Percentiles rank a stretch among this genome's conserved stretches.
phyloP scores from a whole-genome alignment of 345 rosid genomes.

The Hibiscus mutabilis region DNA sequence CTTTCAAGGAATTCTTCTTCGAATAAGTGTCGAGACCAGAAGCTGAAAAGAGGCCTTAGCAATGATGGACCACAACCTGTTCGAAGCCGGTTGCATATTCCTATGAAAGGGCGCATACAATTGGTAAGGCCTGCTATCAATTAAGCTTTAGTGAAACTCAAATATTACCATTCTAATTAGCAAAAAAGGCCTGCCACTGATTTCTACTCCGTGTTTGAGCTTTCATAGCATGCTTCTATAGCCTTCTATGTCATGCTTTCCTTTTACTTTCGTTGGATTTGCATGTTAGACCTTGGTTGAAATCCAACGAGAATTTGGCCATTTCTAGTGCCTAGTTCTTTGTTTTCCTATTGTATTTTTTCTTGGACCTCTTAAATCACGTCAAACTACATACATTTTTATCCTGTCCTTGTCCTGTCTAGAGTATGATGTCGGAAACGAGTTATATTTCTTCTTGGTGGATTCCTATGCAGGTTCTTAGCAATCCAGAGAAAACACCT shows the following conservation, averaged over 20 bases:
- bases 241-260: not conserved
- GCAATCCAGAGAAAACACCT: slow-evolving; percentile 98
- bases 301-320: not conserved
- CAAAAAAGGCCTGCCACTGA: not conserved
- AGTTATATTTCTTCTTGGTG: slow-evolving; percentile 13
- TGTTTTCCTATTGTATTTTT: not conserved
- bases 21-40: slow-evolving; percentile 48
- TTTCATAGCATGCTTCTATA: not conserved
- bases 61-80: slow-evolving; percentile 57
- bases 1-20: slow-evolving; percentile 51
- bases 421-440: slow-evolving; percentile 7
- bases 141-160: not conserved
- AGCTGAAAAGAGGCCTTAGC: slow-evolving; percentile 35
- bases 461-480: slow-evolving; percentile 58
- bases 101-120: slow-evolving; percentile 94
- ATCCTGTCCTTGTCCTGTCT: not conserved
- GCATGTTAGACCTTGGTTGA: not conserved
- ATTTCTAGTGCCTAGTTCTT: not conserved
- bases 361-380: not conserved
- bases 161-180: not conserved
- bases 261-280: slow-evolving; percentile 1
- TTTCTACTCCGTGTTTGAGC: not conserved
- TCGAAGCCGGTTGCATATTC: slow-evolving; percentile 61
- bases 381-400: not conserved
- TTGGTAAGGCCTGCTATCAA: slow-evolving; percentile 50